A percentile compares a stretch with the other conserved stretches of the same genome.
These are phyloP conservation scores for Trichosporon coremiiforme DNA, from an alignment of 1,284 basidiomycete species.

Conservation along the genomic window DNA sequence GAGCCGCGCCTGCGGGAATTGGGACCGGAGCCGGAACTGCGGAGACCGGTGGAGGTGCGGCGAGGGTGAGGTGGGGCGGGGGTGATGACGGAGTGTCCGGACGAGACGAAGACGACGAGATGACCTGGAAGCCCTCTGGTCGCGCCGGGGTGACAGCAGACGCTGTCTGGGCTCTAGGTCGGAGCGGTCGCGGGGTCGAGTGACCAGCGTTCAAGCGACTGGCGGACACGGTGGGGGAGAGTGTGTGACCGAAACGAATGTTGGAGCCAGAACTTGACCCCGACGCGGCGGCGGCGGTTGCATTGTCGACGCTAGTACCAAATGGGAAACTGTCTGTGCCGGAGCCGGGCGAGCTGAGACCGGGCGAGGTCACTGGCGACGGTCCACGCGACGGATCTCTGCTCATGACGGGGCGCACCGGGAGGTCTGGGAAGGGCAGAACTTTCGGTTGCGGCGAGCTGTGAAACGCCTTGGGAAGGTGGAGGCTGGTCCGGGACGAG, in stretches of 20 bases:
- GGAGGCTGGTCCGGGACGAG: conserved; percentile 26
- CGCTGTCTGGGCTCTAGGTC: conserved; percentile 8
- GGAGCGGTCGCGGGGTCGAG: conserved; percentile 5
- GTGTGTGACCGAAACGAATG: conserved; percentile 7
- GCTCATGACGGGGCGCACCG: conserved; percentile 26
- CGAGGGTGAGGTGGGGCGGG: neutral
- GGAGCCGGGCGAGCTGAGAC: conserved; percentile 12
- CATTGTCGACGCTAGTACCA: conserved; percentile 5
- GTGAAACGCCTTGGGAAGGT: conserved; percentile 17
- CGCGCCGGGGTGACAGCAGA: neutral
- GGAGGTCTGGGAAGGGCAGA: conserved; percentile 33
- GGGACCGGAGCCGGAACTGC: neutral
- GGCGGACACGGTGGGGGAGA: conserved; percentile 12
- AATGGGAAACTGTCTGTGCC: conserved; percentile 1
- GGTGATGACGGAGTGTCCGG: conserved; percentile 9
- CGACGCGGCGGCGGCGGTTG: conserved; percentile 3
- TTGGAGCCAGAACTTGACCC: neutral
- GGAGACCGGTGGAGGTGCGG: neutral
- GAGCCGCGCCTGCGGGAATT: neutral
- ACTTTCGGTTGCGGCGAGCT: conserved; percentile 31
- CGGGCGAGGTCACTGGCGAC: conserved; percentile 22
- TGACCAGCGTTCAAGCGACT: neutral
- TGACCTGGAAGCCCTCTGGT: conserved; percentile 13
- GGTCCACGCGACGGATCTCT: conserved; percentile 24
- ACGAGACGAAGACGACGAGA: conserved; percentile 16